These are phyloP conservation scores for Entrophospora sp. DNA, from an alignment of 192 early-diverging fungal genomes.

Conservation along the genomic window DNA sequence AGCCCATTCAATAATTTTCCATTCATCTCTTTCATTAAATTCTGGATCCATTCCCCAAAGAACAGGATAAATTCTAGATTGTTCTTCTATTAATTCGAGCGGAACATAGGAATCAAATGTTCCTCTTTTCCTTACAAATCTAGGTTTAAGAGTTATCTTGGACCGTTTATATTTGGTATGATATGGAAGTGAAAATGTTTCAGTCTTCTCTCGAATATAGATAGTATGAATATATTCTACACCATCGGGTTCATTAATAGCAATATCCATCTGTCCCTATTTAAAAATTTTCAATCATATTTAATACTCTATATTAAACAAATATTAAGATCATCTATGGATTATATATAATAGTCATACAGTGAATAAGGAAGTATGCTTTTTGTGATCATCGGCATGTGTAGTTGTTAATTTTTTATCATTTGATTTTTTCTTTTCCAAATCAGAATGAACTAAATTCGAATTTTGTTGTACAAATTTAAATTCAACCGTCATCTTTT, in stretches of 20 bases:
- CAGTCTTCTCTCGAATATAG: conserved; percentile 62
- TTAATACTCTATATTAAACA: no score
- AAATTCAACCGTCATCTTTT: conserved; percentile 94
- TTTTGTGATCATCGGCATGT: no score
- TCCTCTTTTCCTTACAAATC: conserved; percentile 70
- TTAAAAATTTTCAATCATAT: no score
- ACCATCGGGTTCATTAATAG: conserved; percentile 77
- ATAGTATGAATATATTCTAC: conserved; percentile 78
- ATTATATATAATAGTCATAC: conserved; percentile 1
- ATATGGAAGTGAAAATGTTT: conserved; percentile 86
- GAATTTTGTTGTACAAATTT: conserved; percentile 66
- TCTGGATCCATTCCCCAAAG: conserved; percentile 43
- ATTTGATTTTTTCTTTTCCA: no score
- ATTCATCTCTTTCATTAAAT: conserved; percentile 54
- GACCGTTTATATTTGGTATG: conserved; percentile 95
- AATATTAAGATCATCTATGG: conserved; percentile 12
- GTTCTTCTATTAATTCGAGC: conserved; percentile 51
- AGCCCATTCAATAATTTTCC: conserved; percentile 71
- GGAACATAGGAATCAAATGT: conserved; percentile 62
- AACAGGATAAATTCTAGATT: conserved; percentile 55
- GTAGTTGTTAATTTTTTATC: no score
- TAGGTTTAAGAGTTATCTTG: not conserved
- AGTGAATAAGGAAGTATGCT: conserved; percentile 8
- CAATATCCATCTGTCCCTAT: conserved; percentile 61
- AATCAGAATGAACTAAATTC: conserved; percentile 27